A percentile compares a stretch with the other conserved stretches of the same genome.
These are phyloP conservation scores for Carex pumila DNA, from an alignment of 176 grass and related monocot species.

Conservation along the genomic window DNA sequence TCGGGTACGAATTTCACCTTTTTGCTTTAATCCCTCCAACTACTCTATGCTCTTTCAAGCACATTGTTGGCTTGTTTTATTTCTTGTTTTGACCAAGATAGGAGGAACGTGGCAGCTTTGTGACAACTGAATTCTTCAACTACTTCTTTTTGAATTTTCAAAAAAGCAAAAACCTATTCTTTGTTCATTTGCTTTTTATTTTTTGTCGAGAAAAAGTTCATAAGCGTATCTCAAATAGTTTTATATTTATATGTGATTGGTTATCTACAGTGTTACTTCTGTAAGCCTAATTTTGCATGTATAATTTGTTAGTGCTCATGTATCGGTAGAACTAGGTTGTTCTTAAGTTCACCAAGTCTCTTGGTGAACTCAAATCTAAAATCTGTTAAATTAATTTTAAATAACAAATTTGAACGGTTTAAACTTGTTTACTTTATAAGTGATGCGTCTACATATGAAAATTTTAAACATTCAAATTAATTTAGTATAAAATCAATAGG, in stretches of 20 bases:
- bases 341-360: too few relatives aligned
- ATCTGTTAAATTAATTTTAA: too few relatives aligned
- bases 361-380: too few relatives aligned
- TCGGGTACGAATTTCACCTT: conserved; percentile 31
- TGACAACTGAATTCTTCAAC: background rate
- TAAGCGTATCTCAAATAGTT: background rate
- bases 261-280: background rate
- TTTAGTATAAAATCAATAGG: too few relatives aligned
- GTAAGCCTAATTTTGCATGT: too few relatives aligned
- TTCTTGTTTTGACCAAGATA: background rate
- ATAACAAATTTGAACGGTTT: too few relatives aligned
- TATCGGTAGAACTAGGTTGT: too few relatives aligned
- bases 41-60: background rate
- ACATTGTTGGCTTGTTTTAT: conserved; percentile 9
- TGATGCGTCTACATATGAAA: too few relatives aligned
- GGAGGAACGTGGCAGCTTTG: background rate
- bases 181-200: background rate
- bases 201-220: background rate
- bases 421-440: too few relatives aligned
- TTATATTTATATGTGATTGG: too few relatives aligned
- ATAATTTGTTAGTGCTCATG: too few relatives aligned
- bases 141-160: background rate
- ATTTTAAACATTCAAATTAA: too few relatives aligned
- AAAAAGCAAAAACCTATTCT: background rate
- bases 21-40: background rate